Base-by-base conservation (phyloP, 164 flowering plant species). In the Nelumbo lutea region DNA sequence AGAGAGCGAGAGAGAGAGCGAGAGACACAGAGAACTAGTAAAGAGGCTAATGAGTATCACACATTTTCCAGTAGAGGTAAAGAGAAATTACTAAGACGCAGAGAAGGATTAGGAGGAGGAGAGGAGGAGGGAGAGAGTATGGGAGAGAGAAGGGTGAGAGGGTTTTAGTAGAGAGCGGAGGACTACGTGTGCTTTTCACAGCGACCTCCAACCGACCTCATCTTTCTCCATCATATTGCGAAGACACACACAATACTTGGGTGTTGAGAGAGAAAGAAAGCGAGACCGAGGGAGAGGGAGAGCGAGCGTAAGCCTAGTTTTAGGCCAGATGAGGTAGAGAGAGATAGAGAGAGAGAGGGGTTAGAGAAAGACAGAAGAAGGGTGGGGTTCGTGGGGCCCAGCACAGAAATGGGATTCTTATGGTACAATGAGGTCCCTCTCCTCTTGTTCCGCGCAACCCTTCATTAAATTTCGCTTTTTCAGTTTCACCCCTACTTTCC, bases 181-280 rank as follows among this genome's bases (percentile, higher is more conserved):
- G 65, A 52, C 65, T 27, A 50, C 43, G 55, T 68, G 62, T 45
- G 46, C 68, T 61, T 50, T 41, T 42, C 40, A 15, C 51, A 59
- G 61, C 9, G 58, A 50, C 46, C 43, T 27, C 40, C 62, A 11
- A 53, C 61, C 61, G 66, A 40, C 67, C 60, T 48, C 46, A 47
- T 65, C 60, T 52, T 53, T 38, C 67, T 52, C 60, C 65, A 74
- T 73, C 68, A 74, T 73, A 74, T 76, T 64, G 38, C 79, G 73
- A 62, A 65, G 82, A 76, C 62, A 69, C 78, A 73, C 27, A 27
- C 27, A 27, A 27, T 27, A 27, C 27, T 27, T 0, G 27, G 27
- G 27, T 27, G 27, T 27, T 27, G 27, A 27, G 27, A 27, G 27
- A 27, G 27, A 27, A 27, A 27, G 27, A 27, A 27, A 27, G 27